Base-by-base conservation (phyloP, 2,329 filamentous ascomycete genomes). In the Botrytis deweyae region DNA sequence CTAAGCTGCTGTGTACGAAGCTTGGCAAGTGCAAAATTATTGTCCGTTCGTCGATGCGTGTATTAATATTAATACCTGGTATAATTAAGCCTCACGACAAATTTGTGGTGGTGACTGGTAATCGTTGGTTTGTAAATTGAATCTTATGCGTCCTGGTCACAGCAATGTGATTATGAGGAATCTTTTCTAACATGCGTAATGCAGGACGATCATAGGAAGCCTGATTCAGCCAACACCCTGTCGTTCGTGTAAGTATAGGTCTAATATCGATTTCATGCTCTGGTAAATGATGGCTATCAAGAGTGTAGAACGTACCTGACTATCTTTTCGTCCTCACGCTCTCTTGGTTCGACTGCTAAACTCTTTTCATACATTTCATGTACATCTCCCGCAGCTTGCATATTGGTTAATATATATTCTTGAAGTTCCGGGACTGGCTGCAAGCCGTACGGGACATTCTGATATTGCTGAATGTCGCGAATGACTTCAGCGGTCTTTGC, bases 311-410 rank as follows among this genome's bases (percentile, higher is more conserved):
- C 80, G 77, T 81, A 81, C 95, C 96, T 97, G 82, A 97, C 95
- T 87, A 99, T 98, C 88, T 98, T 98, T 85, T 99, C 96, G 82
- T 99, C 96, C 85, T 99, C 96, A 80, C 96, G 89, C 86, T 99
- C 96, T 80, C 96, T 89, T 76, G 96, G 96, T 83, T 99, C 96
- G 75, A 99, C 91, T 80, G 91, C 88, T 84, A 99, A 86, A 84
- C 94, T 97, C 87, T 95, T 95, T 83, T 98, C 95, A 86, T 98
- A 99, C 96, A 98, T 98, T 86, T 98, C 95, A 83, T 98, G 95
- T 76, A 99, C 96, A 82, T 98, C 95, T 70, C 94, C 93, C 6
- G 96, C 95, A 44, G 92, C 92, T 84, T 97, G 92, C 93, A 98
- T 97, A 82, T 98, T 98, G 82, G 91, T 95, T 78, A 98, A 85